phyloP scores from a whole-genome alignment of 768 basidiomycete species.

The Chalciporus piperatus region DNA sequence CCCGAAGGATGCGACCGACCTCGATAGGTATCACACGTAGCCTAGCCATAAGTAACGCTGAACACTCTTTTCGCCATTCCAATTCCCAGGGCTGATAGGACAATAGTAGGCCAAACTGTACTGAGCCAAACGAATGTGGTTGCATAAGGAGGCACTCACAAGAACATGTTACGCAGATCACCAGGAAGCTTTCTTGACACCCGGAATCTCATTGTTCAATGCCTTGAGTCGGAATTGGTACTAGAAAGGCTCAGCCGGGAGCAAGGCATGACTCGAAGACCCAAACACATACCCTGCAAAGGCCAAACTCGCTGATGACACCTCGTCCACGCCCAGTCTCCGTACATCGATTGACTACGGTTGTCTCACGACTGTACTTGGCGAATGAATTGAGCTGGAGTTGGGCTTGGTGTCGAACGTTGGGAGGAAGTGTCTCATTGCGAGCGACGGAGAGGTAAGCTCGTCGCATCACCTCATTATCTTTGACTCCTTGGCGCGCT shows the following conservation, averaged over 20 bases:
- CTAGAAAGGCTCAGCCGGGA: constrained; percentile 38
- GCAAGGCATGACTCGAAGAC: background rate
- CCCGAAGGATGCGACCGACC: no score
- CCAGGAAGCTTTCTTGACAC: constrained; percentile 93
- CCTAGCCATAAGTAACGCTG: no score
- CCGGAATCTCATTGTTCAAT: constrained; percentile 75
- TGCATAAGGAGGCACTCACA: background rate
- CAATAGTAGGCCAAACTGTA: no score
- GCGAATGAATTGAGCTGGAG: constrained; percentile 88
- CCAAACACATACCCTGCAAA: constrained; percentile 62
- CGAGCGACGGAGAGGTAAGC: constrained; percentile 94
- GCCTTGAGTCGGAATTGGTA: constrained; percentile 91
- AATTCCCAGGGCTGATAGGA: no score
- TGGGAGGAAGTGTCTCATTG: constrained; percentile 83
- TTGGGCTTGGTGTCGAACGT: constrained; percentile 91
- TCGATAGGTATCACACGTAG: no score
- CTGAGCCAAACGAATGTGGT: background rate
- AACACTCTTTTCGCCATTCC: no score
- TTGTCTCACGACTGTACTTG: constrained; percentile 77
- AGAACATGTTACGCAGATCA: constrained; percentile 31
- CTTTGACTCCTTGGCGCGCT: constrained; percentile 65
- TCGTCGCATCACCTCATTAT: constrained; percentile 78
- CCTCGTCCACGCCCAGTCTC: constrained; percentile 87
- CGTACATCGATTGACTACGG: constrained; percentile 85
- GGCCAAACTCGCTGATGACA: constrained; percentile 83